Conservation (phyloP, 371 early-diverging fungal genomes). For the Lichtheimia corymbifera region DNA sequence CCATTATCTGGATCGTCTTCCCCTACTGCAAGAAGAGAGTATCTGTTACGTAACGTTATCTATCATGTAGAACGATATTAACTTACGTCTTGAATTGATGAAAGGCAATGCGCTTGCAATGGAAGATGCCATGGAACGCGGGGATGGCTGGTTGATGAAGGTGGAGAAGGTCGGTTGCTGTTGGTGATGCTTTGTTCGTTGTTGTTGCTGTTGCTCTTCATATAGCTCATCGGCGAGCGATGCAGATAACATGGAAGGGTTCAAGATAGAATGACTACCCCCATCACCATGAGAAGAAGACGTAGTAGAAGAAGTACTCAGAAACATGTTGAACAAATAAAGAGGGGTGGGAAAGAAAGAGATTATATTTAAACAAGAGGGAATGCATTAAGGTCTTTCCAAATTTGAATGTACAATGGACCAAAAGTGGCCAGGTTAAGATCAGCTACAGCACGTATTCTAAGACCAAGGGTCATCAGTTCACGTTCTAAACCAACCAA, state of each 20-base stretch:
- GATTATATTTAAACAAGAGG: neutral
- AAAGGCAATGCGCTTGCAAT: constrained; percentile 9
- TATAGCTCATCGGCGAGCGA: constrained; percentile 16
- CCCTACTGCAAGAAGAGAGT: too few species aligned
- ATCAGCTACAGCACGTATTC: constrained; percentile 26
- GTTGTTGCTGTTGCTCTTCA: neutral
- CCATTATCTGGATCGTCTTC: too few species aligned
- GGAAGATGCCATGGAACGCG: neutral
- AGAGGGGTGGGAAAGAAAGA: too few species aligned
- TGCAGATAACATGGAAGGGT: constrained; percentile 4
- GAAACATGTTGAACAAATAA: too few species aligned
- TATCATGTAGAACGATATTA: neutral
- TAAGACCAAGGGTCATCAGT: constrained; percentile 25
- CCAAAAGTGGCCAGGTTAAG: constrained; percentile 34
- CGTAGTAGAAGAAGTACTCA: neutral
- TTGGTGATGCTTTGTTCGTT: too few species aligned
- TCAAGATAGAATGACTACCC: neutral
- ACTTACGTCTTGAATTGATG: neutral
- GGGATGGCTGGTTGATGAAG: constrained; percentile 14
- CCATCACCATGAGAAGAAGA: too few species aligned
- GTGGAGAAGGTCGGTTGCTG: constrained; percentile 2
- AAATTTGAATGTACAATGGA: constrained; percentile 18
- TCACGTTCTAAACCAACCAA: constrained; percentile 26
- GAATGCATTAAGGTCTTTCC: constrained; percentile 3
- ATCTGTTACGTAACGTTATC: too few species aligned